phyloP scores from a whole-genome alignment of 345 rosid species.

The Triadica sebifera region DNA sequence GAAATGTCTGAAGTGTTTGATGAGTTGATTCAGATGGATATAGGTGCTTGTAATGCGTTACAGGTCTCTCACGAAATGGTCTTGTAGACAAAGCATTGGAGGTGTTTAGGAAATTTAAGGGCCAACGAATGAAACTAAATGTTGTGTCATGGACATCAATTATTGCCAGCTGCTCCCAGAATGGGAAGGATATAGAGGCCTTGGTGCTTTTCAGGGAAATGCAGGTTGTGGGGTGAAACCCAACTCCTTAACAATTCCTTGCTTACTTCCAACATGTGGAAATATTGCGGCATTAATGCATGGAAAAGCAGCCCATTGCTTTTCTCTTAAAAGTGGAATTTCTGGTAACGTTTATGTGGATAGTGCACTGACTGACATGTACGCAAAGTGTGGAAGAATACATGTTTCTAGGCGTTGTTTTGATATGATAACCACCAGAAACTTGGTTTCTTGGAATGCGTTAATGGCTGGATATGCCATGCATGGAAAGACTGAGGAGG shows the following conservation, averaged over 20 bases:
- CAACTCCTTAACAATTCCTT: slow-evolving; percentile 62
- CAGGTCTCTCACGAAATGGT: slow-evolving; percentile 57
- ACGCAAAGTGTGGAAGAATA: slow-evolving; percentile 72
- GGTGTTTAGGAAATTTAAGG: slow-evolving; percentile 41
- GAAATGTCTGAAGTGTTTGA: slow-evolving; percentile 42
- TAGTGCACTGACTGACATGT: slow-evolving; percentile 75
- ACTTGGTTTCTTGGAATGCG: slow-evolving; percentile 76
- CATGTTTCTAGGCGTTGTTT: slow-evolving; percentile 50
- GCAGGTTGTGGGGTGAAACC: slow-evolving; percentile 54
- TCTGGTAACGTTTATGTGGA: slow-evolving; percentile 50
- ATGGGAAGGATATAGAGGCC: slow-evolving; percentile 62
- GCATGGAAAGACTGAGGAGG: slow-evolving; percentile 67
- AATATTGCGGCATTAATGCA: slow-evolving; percentile 61
- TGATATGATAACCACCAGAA: slow-evolving; percentile 50
- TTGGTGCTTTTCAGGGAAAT: slow-evolving; percentile 59
- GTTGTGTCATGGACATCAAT: slow-evolving; percentile 68
- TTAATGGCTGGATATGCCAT: slow-evolving; percentile 64
- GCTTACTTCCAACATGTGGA: slow-evolving; percentile 66
- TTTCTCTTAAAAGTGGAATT: slow-evolving; percentile 44
- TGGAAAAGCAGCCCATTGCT: slow-evolving; percentile 61
- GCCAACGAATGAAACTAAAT: slow-evolving; percentile 42
- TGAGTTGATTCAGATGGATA: slow-evolving; percentile 36
- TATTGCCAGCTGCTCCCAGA: slow-evolving; percentile 57
- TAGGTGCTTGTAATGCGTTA: slow-evolving; percentile 60
- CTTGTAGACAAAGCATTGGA: slow-evolving; percentile 49